Conservation (phyloP, 257 asterid species). For the Avicennia marina region DNA sequence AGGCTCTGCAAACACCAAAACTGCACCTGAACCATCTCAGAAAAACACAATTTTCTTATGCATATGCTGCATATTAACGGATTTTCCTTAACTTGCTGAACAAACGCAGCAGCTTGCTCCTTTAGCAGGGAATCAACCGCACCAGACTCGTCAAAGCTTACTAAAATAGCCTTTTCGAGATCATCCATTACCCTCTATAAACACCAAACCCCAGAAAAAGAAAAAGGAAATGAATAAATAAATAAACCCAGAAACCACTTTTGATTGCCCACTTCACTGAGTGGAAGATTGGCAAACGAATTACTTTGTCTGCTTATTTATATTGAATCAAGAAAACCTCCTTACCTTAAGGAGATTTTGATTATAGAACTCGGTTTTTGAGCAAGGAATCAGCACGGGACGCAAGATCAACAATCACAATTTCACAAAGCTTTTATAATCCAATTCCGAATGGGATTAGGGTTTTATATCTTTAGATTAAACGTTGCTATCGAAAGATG, state of each 20-base stretch:
- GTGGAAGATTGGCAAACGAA: neutral
- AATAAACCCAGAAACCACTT: slow-evolving; percentile 10
- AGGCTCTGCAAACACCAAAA: slow-evolving; percentile 94
- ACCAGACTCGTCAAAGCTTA: slow-evolving; percentile 91
- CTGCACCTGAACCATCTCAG: slow-evolving; percentile 71
- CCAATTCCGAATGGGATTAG: slow-evolving; percentile 24
- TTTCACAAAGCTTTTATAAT: neutral
- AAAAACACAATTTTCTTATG: slow-evolving; percentile 56
- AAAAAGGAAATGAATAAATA: neutral
- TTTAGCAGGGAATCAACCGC: slow-evolving; percentile 51
- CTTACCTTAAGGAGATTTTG: slow-evolving; percentile 21
- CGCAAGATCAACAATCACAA: slow-evolving; percentile 1
- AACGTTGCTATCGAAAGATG: neutral
- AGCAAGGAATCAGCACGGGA: slow-evolving; percentile 17
- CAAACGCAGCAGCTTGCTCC: slow-evolving; percentile 65
- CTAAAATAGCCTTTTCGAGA: slow-evolving; percentile 82
- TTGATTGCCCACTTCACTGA: slow-evolving; percentile 9
- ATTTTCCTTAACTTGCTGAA: slow-evolving; percentile 63
- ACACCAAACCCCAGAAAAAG: slow-evolving; percentile 38
- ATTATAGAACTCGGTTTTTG: slow-evolving; percentile 28
- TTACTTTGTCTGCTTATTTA: slow-evolving; percentile 1
- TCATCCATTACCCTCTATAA: slow-evolving; percentile 66
- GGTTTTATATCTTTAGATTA: slow-evolving; percentile 22
- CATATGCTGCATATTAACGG: slow-evolving; percentile 74
- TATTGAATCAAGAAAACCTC: slow-evolving; percentile 23